phyloP scores from a whole-genome alignment of 805 yeast species.

The Kuraishia borneana region DNA sequence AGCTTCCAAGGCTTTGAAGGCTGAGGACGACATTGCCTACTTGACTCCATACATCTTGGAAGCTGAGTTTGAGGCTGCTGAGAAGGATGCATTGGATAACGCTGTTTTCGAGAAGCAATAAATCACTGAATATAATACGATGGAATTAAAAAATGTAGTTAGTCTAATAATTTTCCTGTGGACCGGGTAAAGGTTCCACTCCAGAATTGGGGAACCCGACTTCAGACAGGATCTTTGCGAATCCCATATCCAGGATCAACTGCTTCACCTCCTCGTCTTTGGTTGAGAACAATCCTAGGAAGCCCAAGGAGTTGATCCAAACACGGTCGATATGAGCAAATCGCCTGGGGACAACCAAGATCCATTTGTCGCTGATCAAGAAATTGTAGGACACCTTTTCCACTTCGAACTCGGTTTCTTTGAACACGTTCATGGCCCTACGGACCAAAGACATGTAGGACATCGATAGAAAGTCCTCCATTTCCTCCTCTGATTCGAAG shows the following conservation, averaged over 20 bases:
- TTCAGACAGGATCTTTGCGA: constrained; percentile 40
- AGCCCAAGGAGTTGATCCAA: constrained; percentile 75
- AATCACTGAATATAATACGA: background rate
- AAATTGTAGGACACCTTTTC: constrained; percentile 65
- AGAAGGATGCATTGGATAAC: constrained; percentile 84
- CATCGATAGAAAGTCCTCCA: constrained; percentile 52
- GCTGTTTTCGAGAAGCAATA: constrained; percentile 25
- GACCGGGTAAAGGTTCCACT: constrained; percentile 30
- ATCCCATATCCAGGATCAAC: constrained; percentile 34
- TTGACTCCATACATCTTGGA: constrained; percentile 83
- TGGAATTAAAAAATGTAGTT: background rate
- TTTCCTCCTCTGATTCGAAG: constrained; percentile 23
- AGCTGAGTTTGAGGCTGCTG: constrained; percentile 86
- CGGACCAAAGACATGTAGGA: constrained; percentile 65
- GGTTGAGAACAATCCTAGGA: constrained; percentile 67
- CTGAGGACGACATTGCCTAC: constrained; percentile 75
- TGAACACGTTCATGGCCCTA: constrained; percentile 54
- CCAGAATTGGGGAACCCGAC: constrained; percentile 60
- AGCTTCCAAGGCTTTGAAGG: constrained; percentile 60
- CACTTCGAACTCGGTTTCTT: constrained; percentile 30
- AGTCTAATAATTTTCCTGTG: constrained; percentile 50
- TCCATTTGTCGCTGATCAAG: constrained; percentile 71
- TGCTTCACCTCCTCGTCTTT: constrained; percentile 48
- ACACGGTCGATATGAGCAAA: constrained; percentile 38
- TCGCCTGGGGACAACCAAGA: constrained; percentile 79